A percentile compares a stretch with the other conserved stretches of the same genome.
phyloP scores from a whole-genome alignment of 2,329 filamentous ascomycete species.

The Rugonectria rugulosa region DNA sequence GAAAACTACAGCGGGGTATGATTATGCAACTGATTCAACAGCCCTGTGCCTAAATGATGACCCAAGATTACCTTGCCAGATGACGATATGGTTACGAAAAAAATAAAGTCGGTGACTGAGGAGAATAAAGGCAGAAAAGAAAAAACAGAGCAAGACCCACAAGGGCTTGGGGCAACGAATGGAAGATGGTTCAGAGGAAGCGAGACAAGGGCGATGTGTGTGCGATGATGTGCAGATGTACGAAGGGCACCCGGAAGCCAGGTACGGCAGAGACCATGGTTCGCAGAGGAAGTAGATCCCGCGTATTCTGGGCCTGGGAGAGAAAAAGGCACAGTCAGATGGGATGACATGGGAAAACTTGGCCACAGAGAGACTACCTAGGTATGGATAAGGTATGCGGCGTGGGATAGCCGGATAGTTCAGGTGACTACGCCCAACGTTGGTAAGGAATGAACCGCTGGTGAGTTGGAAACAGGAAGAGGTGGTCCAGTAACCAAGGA shows the following conservation, averaged over 20 bases:
- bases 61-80: slow-evolving; percentile 1
- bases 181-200: not conserved
- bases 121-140: not conserved
- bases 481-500: not conserved
- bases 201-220: not conserved
- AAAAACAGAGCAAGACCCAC: not conserved
- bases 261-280: not conserved
- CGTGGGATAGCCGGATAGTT: too few species aligned
- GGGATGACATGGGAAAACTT: not conserved
- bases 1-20: slow-evolving; percentile 6
- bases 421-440: too few species aligned
- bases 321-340: too few species aligned
- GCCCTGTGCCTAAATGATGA: slow-evolving; percentile 13
- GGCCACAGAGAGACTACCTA: too few species aligned
- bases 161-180: not conserved
- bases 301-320: too few species aligned
- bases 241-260: not conserved
- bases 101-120: too few species aligned
- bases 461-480: not conserved
- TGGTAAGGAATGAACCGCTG: not conserved
- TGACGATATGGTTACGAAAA: not conserved
- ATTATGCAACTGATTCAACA: not conserved
- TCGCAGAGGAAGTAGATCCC: not conserved
- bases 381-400: too few species aligned
- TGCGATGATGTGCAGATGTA: not conserved